These are phyloP conservation scores for Tympanopsis confertula DNA, from an alignment of 2,329 filamentous ascomycete genomes.

Conservation along the genomic window DNA sequence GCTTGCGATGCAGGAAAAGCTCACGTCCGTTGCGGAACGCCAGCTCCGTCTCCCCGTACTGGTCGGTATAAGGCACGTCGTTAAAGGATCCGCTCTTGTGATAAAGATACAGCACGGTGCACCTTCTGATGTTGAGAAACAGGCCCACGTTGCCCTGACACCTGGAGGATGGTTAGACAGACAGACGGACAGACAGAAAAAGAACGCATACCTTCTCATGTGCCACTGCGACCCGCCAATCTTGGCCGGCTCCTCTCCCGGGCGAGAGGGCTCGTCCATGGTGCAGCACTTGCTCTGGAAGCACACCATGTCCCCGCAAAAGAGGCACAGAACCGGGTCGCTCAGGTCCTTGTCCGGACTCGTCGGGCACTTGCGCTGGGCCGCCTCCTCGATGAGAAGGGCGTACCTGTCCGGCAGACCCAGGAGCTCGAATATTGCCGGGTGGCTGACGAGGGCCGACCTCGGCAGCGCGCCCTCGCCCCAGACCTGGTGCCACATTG, in stretches of 20 bases:
- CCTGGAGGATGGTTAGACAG: conserved; percentile 27
- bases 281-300: conserved; percentile 87
- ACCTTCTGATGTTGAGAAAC: conserved; percentile 94
- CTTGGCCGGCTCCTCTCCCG: conserved; percentile 25
- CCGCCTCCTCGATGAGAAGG: conserved; percentile 81
- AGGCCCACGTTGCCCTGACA: conserved; percentile 85
- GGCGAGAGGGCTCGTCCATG: conserved; percentile 39
- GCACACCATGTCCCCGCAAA: conserved; percentile 95
- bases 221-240: conserved; percentile 86
- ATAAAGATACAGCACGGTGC: conserved; percentile 79
- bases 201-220: conserved; percentile 59
- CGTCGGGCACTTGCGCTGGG: conserved; percentile 70
- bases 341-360: conserved; percentile 78
- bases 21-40: conserved; percentile 79
- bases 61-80: conserved; percentile 84
- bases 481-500: conserved; percentile 10
- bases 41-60: conserved; percentile 90
- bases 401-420: conserved; percentile 89
- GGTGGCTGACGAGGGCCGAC: conserved; percentile 57
- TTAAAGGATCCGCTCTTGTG: conserved; percentile 71
- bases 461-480: conserved; percentile 12
- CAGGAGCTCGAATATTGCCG: conserved; percentile 85
- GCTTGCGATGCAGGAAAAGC: conserved; percentile 82
- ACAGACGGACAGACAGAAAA: background rate
- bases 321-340: conserved; percentile 83